phyloP scores from a whole-genome alignment of 495 filamentous ascomycete species.

The Parachaetomium inaequale region DNA sequence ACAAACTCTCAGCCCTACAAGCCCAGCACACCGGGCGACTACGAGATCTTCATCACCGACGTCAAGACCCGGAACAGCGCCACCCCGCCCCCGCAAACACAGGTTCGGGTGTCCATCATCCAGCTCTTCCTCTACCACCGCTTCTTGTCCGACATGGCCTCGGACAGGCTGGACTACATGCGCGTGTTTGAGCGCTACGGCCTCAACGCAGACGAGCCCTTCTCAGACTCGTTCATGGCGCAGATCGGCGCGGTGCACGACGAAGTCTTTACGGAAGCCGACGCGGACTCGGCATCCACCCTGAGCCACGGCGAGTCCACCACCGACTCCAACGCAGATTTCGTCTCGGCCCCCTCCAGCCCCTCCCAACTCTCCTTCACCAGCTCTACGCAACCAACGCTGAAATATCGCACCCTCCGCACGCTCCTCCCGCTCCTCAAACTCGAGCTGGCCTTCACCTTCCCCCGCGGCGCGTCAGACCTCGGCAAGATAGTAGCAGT shows the following conservation, averaged over 20 bases:
- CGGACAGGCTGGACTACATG: conserved; percentile 63
- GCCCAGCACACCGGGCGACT: conserved; percentile 66
- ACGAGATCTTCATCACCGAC: conserved; percentile 75
- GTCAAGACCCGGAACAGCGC: conserved; percentile 74
- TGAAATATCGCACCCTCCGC: conserved; percentile 41
- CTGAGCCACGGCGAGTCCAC: conserved; percentile 6
- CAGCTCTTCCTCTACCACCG: conserved; percentile 90
- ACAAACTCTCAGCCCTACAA: conserved; percentile 18
- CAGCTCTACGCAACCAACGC: not conserved
- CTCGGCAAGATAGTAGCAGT: conserved; percentile 59
- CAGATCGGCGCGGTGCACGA: conserved; percentile 70
- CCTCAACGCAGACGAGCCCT: conserved; percentile 58
- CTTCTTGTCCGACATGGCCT: conserved; percentile 72
- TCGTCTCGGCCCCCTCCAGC: conserved; percentile 34
- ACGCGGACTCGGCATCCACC: conserved; percentile 9
- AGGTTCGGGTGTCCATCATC: conserved; percentile 72
- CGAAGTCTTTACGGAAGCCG: conserved; percentile 46
- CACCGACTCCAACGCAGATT: not conserved
- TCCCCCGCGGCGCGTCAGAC: conserved; percentile 50
- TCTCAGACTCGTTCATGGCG: conserved; percentile 76
- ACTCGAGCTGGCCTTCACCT: conserved; percentile 50
- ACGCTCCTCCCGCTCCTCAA: conserved; percentile 39
- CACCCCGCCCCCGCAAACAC: conserved; percentile 59
- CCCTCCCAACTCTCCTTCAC: conserved; percentile 31
- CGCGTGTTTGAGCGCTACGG: conserved; percentile 65